Conservation (phyloP, 352 stramenopile species). For the Globisporangium echinulatum region DNA sequence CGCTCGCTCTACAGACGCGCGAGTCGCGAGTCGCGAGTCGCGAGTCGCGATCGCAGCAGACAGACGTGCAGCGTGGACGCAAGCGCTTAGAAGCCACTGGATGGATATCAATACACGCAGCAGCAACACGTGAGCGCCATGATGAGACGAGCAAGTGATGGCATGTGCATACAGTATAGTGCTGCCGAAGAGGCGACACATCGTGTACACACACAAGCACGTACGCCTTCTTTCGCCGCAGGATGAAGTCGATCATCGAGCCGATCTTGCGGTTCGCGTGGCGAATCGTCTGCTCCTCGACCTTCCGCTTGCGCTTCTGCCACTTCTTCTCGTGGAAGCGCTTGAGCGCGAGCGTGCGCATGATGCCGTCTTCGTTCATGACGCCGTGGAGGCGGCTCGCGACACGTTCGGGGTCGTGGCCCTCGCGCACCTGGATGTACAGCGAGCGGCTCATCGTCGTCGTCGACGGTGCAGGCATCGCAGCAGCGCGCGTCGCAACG, state of each 20-base stretch:
- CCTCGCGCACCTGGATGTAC: conserved; percentile 47
- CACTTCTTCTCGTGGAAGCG: conserved; percentile 82
- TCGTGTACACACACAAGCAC: conserved; percentile 13
- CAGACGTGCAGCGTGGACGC: background rate
- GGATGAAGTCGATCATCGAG: conserved; percentile 83
- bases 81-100: conserved; percentile 19
- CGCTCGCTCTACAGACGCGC: no score
- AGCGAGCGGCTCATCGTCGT: conserved; percentile 22
- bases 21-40: background rate
- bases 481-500: conserved; percentile 9
- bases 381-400: conserved; percentile 58
- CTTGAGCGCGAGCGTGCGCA: conserved; percentile 68
- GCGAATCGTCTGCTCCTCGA: conserved; percentile 72
- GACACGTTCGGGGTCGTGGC: conserved; percentile 42
- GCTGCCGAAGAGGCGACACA: background rate
- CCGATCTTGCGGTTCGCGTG: conserved; percentile 74
- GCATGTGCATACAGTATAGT: background rate
- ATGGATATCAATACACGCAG: background rate
- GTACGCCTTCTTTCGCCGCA: conserved; percentile 76
- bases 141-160: no score
- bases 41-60: background rate
- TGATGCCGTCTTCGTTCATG: conserved; percentile 69
- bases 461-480: conserved; percentile 11
- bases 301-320: conserved; percentile 76
- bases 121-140: conserved; percentile 1